Conservation (phyloP, 306 rosid genomes). For the Corylus americana region DNA sequence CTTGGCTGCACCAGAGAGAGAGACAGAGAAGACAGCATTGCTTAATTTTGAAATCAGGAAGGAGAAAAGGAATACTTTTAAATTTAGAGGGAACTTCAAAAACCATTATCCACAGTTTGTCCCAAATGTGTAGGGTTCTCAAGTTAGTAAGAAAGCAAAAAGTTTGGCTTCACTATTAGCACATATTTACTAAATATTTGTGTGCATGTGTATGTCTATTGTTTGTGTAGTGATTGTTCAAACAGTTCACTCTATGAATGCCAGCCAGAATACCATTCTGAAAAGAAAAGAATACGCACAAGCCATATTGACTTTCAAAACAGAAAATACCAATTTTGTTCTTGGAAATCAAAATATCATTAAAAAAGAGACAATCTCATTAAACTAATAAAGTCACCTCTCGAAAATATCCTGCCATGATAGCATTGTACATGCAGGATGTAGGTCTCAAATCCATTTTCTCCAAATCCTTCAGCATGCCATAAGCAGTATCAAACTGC, state of each 20-base stretch:
- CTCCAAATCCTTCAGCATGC: slow-evolving; percentile 53
- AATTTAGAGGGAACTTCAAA: not conserved
- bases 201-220: not conserved
- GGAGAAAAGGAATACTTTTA: not conserved
- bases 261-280: not conserved
- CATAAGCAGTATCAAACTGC: slow-evolving; percentile 73
- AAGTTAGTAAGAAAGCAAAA: not conserved
- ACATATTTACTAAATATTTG: not conserved
- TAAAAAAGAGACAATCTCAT: slow-evolving; percentile 5
- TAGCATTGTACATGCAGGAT: slow-evolving; percentile 66
- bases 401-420: slow-evolving; percentile 86
- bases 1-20: too few relatives aligned
- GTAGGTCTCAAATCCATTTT: slow-evolving; percentile 52
- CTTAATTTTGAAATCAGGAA: not conserved
- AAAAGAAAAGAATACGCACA: not conserved
- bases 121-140: not conserved
- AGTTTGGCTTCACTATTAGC: not conserved
- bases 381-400: slow-evolving; percentile 58
- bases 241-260: not conserved
- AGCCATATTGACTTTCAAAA: not conserved
- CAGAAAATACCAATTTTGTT: slow-evolving; percentile 8
- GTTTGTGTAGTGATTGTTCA: slow-evolving; percentile 4
- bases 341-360: slow-evolving; percentile 20
- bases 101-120: not conserved
- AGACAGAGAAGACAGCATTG: too few relatives aligned